Evolutionary conservation across 2,329 filamentous ascomycete genomes (phyloP), one percentile per base, ranked within the genome.

Genomic region (Arthrobotrys sphaeroides): DNA sequence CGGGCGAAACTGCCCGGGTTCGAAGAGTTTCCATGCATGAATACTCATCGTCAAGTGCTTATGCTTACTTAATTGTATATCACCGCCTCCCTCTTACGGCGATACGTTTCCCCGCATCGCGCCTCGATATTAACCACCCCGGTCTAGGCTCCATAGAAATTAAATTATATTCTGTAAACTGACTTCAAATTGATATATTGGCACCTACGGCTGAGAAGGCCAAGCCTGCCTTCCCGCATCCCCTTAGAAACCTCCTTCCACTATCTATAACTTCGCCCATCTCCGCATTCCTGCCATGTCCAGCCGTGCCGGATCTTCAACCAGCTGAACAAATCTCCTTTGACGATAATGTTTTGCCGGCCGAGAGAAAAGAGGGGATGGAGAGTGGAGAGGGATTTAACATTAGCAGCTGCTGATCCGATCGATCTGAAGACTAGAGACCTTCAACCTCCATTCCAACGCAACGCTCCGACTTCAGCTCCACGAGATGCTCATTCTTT

Each of bases 361-460:
- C 26, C 64, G 64, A 59, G 9, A 55, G 40, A 24, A 3, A 16
- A 18, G 13, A 31, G 16, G 16, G 2, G 10, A 9, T 6, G 40
- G 12, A 18, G 22, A 18, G 6, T 22, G 16, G 47, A 22, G n/a
- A 33, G 26, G 6, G 16, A 7, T 40, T 59, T 12, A 7, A 36
- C n/a, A 57, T 57, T 24, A 45, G 47, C 28, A 28, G 18, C 45
- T 28, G 64, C 64, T 38, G 51, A 60, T 60, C 64, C 20, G 40
- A 60, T 49, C 64, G 51, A 31, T 13, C 49, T 24, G 33, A 5
- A 42, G 20, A 47, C 26, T 12, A 28, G 47, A 42, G 18, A 16
- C 43, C 55, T 42, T 60, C 33, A 60, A 73, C 68, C 60, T 73
- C 51, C 60, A 73, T 73, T 73, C 68, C 68, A 66, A 73, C 68